Evolutionary conservation across 78 protist species (phyloP).

Genomic region (Guillardia theta): DNA sequence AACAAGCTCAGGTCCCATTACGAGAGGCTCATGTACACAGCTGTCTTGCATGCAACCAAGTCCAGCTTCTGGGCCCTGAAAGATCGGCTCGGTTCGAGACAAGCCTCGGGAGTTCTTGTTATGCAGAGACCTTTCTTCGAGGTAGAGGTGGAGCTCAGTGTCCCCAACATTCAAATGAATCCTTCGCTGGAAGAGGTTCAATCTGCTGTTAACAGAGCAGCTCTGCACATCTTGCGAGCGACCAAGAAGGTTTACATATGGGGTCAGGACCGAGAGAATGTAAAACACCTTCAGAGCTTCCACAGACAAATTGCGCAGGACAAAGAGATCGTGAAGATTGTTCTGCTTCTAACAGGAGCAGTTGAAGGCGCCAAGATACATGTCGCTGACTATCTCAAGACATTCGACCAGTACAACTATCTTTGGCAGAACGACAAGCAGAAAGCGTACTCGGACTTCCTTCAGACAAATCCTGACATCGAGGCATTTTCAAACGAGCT

Average conservation of each 20-base stretch:
- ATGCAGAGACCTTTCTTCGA: conserved; percentile 59
- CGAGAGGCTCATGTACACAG: conserved; percentile 50
- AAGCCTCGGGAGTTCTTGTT: conserved; percentile 11
- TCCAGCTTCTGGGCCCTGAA: conserved; percentile 45
- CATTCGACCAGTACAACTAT: conserved; percentile 59
- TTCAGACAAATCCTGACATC: conserved; percentile 58
- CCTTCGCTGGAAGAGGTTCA: conserved; percentile 73
- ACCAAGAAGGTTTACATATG: conserved; percentile 49
- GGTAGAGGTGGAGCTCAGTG: conserved; percentile 56
- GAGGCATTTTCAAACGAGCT: conserved; percentile 63
- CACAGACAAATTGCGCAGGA: conserved; percentile 47
- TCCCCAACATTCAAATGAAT: conserved; percentile 57
- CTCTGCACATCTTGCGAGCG: conserved; percentile 37
- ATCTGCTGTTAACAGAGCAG: conserved; percentile 55
- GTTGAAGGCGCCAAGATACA: conserved; percentile 55
- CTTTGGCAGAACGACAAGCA: conserved; percentile 67
- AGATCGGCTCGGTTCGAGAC: conserved; percentile 50
- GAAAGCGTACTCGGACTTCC: conserved; percentile 39
- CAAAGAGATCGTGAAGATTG: conserved; percentile 64
- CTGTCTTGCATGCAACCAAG: conserved; percentile 50
- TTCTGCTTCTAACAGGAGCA: conserved; percentile 62
- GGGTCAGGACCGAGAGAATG: neutral
- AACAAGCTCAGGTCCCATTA: conserved; percentile 44
- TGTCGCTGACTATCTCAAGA: conserved; percentile 52
- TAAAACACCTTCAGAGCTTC: neutral